Conservation (phyloP, 2,329 filamentous ascomycete species). For the Trichoderma asperellum region DNA sequence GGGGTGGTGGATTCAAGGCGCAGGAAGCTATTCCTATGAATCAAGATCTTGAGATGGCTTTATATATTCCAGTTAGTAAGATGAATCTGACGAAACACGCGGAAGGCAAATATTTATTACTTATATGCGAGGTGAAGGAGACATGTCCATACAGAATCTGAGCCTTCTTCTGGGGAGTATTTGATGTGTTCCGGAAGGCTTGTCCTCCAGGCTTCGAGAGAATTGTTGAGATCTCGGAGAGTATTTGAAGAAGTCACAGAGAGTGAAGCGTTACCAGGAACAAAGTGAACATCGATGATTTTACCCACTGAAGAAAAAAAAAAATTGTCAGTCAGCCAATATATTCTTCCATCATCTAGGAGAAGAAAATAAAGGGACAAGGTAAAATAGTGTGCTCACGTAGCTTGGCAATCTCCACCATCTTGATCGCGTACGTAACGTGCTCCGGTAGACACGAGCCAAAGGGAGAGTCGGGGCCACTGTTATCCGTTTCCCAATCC, state of each 20-base stretch:
- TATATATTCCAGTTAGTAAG: background rate
- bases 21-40: slow-evolving; percentile 43
- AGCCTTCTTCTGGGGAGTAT: slow-evolving; percentile 40
- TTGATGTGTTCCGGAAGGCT: slow-evolving; percentile 41
- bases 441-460: slow-evolving; percentile 42
- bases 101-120: slow-evolving; percentile 31
- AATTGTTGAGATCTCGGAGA: slow-evolving; percentile 35
- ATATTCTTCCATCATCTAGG: background rate
- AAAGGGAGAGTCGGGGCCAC: slow-evolving; percentile 34
- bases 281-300: slow-evolving; percentile 45
- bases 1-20: slow-evolving; percentile 36
- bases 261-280: slow-evolving; percentile 40
- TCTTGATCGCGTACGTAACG: slow-evolving; percentile 44
- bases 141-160: slow-evolving; percentile 43
- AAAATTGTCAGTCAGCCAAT: background rate
- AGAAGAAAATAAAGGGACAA: background rate
- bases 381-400: slow-evolving; percentile 34
- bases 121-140: slow-evolving; percentile 46
- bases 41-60: slow-evolving; percentile 44
- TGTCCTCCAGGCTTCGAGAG: slow-evolving; percentile 42
- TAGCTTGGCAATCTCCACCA: slow-evolving; percentile 44
- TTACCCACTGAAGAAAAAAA: slow-evolving; percentile 36
- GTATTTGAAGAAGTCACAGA: slow-evolving; percentile 3
- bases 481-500: slow-evolving; percentile 39
- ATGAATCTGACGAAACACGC: too few species aligned